Base-by-base conservation (phyloP, 1,139 yeast species). In the Pneumocystis jirovecii region DNA sequence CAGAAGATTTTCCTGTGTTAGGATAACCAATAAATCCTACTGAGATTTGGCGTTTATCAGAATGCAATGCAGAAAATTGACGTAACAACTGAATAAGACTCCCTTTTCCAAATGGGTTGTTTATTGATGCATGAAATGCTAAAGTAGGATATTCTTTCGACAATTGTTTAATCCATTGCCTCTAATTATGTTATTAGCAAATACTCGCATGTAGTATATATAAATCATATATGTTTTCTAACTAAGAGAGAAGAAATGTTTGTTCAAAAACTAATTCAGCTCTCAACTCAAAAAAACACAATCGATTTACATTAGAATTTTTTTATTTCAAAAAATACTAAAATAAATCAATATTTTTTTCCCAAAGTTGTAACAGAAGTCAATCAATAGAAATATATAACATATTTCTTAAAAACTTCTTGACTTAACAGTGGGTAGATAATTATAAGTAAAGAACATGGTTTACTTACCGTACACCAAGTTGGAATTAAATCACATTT, bases 401-500 rank as follows among this genome's bases (percentile, higher is more conserved):
- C 67, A 25, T 25, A 29, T 19, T 25, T 25, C n/a, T 50, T 50
- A 29, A 25, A 50, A 50, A 25, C 57, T 72, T 74, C 80, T 76
- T 77, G 80, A 77, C 80, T 75, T 75, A 77, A 77, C 78, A 70
- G 71, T 76, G 78, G 80, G 70, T 64, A 63, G 29, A 8, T 90
- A 81, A 82, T 73, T 65, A 66, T 65, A 66, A 50, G 60, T 21
- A 66, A 68, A 66, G 65, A 66, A 65, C 68, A 69, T 68, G 45
- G 67, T 66, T 66, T 68, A 90, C 97, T 83, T 89, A 93, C 97
- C 74, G 98, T 96, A 73, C 90, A 97, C 97, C 97, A 93, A 66
- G 97, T 93, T 69, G 98, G 98, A 65, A 95, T 97, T 73, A 93
- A 83, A 80, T 93, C 98, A 82, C 97, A 90, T 82, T 93, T 93